phyloP scores from a whole-genome alignment of 2,329 filamentous ascomycete species.

The Colletotrichum camelliae region DNA sequence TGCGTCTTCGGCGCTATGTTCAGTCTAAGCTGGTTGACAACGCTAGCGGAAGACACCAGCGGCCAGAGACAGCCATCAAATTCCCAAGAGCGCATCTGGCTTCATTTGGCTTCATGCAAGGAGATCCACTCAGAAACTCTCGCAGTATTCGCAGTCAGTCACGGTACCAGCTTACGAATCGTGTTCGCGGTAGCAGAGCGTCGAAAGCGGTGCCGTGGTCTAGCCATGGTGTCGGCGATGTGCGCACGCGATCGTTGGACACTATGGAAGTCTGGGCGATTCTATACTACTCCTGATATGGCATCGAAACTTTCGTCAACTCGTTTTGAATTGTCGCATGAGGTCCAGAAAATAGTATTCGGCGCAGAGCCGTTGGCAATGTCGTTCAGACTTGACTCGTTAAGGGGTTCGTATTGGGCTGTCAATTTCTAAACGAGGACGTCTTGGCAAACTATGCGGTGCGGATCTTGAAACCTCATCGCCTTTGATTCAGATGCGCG shows the following conservation, averaged over 20 bases:
- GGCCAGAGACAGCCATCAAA: neutral
- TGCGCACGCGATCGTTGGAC: neutral
- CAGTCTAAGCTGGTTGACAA: neutral
- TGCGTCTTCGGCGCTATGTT: neutral
- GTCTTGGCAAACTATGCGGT: neutral
- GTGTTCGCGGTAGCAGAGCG: neutral
- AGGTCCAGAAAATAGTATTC: neutral
- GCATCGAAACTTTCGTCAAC: neutral
- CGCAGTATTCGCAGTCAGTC: neutral
- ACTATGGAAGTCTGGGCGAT: neutral
- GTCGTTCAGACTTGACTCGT: neutral
- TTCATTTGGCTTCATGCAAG: neutral
- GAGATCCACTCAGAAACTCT: neutral
- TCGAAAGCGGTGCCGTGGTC: neutral
- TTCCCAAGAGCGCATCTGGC: neutral
- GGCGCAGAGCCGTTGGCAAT: neutral
- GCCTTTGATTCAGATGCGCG: neutral
- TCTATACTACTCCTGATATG: neutral
- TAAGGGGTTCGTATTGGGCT: neutral
- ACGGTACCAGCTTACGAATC: neutral
- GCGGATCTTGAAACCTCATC: conserved; percentile 11
- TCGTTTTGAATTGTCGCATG: neutral
- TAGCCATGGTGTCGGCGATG: neutral
- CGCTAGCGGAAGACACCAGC: neutral
- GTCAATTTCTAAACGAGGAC: neutral